Conservation (phyloP, 495 filamentous ascomycete species). For the Bacidia rubella region DNA sequence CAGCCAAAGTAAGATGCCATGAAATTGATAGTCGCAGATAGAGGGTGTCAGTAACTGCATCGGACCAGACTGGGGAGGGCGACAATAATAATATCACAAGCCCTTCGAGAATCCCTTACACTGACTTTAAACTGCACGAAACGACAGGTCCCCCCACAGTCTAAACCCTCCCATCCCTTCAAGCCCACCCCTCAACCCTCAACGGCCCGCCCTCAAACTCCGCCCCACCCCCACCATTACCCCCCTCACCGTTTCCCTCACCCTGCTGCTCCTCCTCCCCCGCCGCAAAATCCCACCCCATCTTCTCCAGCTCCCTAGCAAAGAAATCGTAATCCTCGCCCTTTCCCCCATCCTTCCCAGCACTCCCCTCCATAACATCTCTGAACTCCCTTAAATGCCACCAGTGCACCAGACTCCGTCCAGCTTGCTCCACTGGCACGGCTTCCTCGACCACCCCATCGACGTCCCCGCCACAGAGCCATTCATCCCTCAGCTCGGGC, state of each 20-base stretch:
- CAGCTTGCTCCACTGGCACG: slow-evolving; percentile 75
- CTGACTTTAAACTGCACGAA: too few species aligned
- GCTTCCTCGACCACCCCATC: slow-evolving; percentile 89
- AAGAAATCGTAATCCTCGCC: slow-evolving; percentile 78
- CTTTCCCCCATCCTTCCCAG: slow-evolving; percentile 7
- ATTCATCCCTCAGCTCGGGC: slow-evolving; percentile 87
- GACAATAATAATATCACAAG: too few species aligned
- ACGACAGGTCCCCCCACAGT: too few species aligned
- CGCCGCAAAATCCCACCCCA: slow-evolving; percentile 41
- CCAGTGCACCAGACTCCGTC: slow-evolving; percentile 81
- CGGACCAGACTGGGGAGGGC: too few species aligned
- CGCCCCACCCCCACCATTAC: slow-evolving; percentile 25
- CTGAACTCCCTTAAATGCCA: slow-evolving; percentile 74
- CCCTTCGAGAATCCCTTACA: too few species aligned
- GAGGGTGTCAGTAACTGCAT: too few species aligned
- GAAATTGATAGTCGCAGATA: too few species aligned
- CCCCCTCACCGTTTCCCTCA: slow-evolving; percentile 29
- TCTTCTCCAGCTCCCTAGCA: slow-evolving; percentile 70
- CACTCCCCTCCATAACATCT: slow-evolving; percentile 54
- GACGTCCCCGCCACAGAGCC: slow-evolving; percentile 80
- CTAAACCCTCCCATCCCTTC: slow-evolving; percentile 7
- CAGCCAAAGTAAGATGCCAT: too few species aligned
- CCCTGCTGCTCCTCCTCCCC: slow-evolving; percentile 26
- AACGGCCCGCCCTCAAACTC: slow-evolving; percentile 36
- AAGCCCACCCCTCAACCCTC: slow-evolving; percentile 31